A percentile compares a stretch with the other conserved stretches of the same genome.
Evolutionary conservation across 352 stramenopile species (phyloP).

Genomic region (Globisporangium canariense): DNA sequence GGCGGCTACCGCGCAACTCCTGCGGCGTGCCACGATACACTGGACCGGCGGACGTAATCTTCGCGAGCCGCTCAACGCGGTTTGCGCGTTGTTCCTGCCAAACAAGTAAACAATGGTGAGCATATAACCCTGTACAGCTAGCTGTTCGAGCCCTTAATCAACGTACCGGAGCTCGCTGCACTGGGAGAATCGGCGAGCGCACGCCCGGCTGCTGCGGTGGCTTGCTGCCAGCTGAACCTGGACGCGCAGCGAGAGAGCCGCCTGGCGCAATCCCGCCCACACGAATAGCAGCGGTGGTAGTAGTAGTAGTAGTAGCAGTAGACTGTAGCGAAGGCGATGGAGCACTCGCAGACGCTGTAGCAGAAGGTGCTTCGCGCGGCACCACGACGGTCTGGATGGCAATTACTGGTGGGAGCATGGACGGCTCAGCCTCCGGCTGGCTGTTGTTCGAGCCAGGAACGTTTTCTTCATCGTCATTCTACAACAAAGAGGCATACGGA

Average conservation of each 20-base stretch:
- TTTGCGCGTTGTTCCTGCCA: constrained; percentile 16
- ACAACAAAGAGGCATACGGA: no score
- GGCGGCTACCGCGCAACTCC: constrained; percentile 13
- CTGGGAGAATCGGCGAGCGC: constrained; percentile 39
- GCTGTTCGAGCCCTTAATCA: no score
- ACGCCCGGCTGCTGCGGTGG: neutral
- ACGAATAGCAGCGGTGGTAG: neutral
- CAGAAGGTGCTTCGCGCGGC: neutral
- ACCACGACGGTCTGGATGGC: constrained; percentile 1
- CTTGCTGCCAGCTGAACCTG: constrained; percentile 11
- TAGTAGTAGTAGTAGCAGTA: neutral
- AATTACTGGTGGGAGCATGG: constrained; percentile 5
- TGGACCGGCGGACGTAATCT: constrained; percentile 51
- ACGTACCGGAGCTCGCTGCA: constrained; percentile 27
- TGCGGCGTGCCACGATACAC: constrained; percentile 26
- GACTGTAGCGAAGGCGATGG: neutral
- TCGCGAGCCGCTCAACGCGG: constrained; percentile 50
- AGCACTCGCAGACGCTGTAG: neutral
- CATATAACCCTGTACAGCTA: neutral
- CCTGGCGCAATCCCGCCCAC: constrained; percentile 13
- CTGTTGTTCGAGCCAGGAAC: neutral
- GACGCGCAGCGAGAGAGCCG: constrained; percentile 14
- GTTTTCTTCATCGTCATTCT: constrained; percentile 16
- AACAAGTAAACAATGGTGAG: neutral
- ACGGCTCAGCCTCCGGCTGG: constrained; percentile 3